Percentiles rank a stretch among this genome's conserved stretches.
Conservation (phyloP, 345 rosid genomes). For the Nephelium lappaceum region DNA sequence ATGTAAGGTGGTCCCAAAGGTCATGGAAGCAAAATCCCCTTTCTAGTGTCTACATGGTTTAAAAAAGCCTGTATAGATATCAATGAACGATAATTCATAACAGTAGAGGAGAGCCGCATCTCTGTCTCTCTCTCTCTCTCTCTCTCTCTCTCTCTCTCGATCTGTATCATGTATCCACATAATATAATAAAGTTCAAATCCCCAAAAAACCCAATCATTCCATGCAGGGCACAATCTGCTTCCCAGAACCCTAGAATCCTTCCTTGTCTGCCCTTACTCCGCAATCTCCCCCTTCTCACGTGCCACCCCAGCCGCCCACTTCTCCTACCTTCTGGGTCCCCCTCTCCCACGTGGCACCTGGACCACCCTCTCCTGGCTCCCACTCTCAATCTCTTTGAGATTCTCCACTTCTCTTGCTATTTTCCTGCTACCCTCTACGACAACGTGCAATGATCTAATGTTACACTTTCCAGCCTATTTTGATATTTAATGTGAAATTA, state of each 20-base stretch:
- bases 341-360: conserved; percentile 38
- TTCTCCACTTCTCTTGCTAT: not conserved
- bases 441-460: no score
- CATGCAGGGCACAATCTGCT: conserved; percentile 67
- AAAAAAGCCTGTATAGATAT: not conserved
- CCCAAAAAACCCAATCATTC: conserved; percentile 50
- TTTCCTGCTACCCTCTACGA: no score
- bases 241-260: conserved; percentile 63
- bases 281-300: conserved; percentile 50
- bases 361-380: conserved; percentile 29
- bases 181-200: not conserved
- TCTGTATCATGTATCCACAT: not conserved
- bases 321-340: no score
- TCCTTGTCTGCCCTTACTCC: conserved; percentile 69
- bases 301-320: conserved; percentile 40
- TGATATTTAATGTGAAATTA: no score
- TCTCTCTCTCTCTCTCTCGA: not conserved
- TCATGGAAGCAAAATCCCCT: not conserved
- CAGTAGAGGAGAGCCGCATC: not conserved
- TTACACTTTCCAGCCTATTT: no score
- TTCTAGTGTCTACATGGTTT: not conserved
- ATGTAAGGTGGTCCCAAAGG: conserved; percentile 10
- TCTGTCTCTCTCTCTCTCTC: not conserved
- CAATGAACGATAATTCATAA: not conserved
- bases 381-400: conserved; percentile 18